phyloP scores from a whole-genome alignment of 768 basidiomycete species.

The Xanthoconium purpureum region DNA sequence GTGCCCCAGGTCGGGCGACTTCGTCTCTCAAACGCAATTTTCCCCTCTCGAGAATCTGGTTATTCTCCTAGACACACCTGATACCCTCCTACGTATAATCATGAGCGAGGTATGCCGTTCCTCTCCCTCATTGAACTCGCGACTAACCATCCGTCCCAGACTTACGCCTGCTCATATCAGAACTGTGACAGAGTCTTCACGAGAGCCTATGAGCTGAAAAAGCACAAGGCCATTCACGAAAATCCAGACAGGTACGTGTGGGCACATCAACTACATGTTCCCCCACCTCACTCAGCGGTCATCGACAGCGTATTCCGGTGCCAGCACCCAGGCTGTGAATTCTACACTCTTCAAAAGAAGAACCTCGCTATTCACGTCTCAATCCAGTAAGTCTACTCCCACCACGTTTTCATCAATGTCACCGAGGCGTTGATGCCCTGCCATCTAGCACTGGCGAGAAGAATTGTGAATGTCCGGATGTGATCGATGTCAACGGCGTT shows the following conservation, averaged over 20 bases:
- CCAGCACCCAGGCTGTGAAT: conserved; percentile 7
- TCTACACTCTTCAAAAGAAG: conserved; percentile 20
- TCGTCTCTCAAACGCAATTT: background rate
- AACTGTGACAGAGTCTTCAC: conserved; percentile 14
- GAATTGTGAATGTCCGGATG: conserved; percentile 14
- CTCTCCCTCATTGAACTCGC: background rate
- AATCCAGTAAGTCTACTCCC: conserved; percentile 14
- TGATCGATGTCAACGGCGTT: background rate
- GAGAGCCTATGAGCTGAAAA: conserved; percentile 19
- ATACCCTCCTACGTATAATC: background rate
- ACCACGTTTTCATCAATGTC: background rate
- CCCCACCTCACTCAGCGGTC: background rate
- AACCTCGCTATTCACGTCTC: conserved; percentile 18
- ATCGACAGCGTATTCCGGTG: conserved; percentile 19
- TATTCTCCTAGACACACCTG: conserved; percentile 10
- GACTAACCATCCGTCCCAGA: conserved; percentile 7
- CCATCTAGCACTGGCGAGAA: conserved; percentile 23
- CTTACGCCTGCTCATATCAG: conserved; percentile 8
- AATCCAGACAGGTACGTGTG: conserved; percentile 7
- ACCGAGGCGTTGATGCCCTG: background rate
- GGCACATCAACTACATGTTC: background rate
- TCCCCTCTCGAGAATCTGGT: conserved; percentile 16
- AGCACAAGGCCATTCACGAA: conserved; percentile 21
- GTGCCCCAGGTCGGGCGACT: background rate
- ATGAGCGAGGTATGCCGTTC: conserved; percentile 13